A percentile compares a stretch with the other conserved stretches of the same genome.
Conservation (phyloP, 2,329 filamentous ascomycete species). For the Lachnum nothofagi region DNA sequence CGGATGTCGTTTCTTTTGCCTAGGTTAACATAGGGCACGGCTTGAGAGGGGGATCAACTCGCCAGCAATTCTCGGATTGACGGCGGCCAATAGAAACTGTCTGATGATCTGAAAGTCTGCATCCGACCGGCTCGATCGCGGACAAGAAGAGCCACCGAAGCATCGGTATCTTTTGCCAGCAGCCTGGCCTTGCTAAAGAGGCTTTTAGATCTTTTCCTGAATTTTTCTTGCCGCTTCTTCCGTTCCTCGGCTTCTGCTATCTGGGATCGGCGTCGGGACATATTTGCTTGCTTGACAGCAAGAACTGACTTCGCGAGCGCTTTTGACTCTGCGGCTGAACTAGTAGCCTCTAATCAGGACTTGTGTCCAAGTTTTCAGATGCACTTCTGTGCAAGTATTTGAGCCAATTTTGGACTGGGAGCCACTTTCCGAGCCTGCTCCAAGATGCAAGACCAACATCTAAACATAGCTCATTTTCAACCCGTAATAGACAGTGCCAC, state of each 20-base stretch:
- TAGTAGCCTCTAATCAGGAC: background rate
- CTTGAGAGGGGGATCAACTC: constrained; percentile 1
- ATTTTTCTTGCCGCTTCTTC: constrained; percentile 19
- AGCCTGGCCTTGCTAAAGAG: constrained; percentile 13
- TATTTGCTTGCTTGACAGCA: constrained; percentile 1
- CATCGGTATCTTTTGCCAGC: constrained; percentile 14
- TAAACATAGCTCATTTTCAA: too few species aligned
- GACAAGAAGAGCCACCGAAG: constrained; percentile 11
- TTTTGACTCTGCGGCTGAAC: background rate
- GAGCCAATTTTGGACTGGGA: background rate
- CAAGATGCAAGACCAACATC: too few species aligned
- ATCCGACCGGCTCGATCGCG: constrained; percentile 11
- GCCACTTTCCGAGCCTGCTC: too few species aligned
- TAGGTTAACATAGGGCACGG: background rate
- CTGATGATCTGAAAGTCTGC: constrained; percentile 9
- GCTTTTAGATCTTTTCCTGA: constrained; percentile 16
- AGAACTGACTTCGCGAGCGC: background rate
- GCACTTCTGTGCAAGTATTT: background rate
- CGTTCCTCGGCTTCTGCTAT: constrained; percentile 7
- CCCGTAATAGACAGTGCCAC: too few species aligned
- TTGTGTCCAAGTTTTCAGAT: background rate
- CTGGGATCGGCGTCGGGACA: constrained; percentile 4
- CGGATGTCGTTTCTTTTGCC: constrained; percentile 6
- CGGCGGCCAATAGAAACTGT: constrained; percentile 8
- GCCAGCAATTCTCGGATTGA: constrained; percentile 13